phyloP scores from a whole-genome alignment of 176 grass and related monocot genomes.

The Oryza meridionalis region DNA sequence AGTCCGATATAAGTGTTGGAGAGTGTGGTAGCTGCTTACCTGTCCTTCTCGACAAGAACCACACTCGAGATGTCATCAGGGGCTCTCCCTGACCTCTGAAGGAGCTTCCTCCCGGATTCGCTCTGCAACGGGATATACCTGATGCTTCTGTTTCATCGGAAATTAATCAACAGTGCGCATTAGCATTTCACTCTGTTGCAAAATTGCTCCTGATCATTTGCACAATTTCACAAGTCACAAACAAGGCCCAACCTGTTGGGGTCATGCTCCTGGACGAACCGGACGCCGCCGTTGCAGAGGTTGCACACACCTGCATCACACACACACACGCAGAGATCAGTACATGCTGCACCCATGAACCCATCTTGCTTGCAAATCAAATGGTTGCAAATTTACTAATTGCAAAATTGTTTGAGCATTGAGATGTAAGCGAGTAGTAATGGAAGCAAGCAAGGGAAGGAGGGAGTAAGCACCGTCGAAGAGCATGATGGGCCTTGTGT shows the following conservation, averaged over 20 bases:
- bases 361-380: background rate
- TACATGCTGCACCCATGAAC: background rate
- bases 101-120: constrained; percentile 78
- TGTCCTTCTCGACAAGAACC: constrained; percentile 85
- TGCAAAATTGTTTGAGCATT: background rate
- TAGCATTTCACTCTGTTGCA: background rate
- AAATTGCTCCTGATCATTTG: background rate
- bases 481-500: constrained; percentile 81
- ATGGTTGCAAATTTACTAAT: background rate
- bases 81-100: constrained; percentile 69
- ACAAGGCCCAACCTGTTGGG: constrained; percentile 50
- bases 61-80: constrained; percentile 96
- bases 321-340: background rate
- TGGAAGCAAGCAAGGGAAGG: background rate
- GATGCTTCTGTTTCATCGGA: constrained; percentile 54
- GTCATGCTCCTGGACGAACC: constrained; percentile 72
- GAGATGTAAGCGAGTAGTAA: background rate
- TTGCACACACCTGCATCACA: constrained; percentile 73
- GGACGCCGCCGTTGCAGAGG: constrained; percentile 86
- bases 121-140: constrained; percentile 76
- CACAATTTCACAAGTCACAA: background rate
- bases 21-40: constrained; percentile 29
- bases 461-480: constrained; percentile 64
- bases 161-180: background rate
- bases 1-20: background rate